Evolutionary conservation across 768 basidiomycete species (phyloP), one percentile per base, ranked within the genome.

Genomic region (Boletus barrowsii): DNA sequence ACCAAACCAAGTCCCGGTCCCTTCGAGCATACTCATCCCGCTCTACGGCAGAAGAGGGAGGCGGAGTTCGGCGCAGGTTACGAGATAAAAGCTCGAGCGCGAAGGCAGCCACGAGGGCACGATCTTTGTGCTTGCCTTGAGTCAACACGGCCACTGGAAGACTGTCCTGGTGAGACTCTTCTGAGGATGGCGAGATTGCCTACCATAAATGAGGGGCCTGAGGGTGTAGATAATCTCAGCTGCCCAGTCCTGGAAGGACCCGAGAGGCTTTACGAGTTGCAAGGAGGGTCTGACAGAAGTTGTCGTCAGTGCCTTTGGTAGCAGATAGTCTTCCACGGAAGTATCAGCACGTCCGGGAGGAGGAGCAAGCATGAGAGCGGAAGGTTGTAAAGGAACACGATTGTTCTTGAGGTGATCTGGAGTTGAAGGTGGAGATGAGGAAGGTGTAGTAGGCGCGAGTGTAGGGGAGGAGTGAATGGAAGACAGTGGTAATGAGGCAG

Each of bases 341-440:
- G 77, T 73, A 42, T 81, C 81, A 6, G 79, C 76, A 49, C 74
- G 76, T 40, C 72, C 72, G 14, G 79, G 80, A 32, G 80, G 77
- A 8, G 75, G 70, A 10, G 77, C 74, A 22, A 72, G 48, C 51
- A 90, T 76, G 15, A 90, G 72, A 4, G 83, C 75, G 62, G 89
- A 88, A 8, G 78, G 80, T 24, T 82, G 78, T n/a, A 89, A 68
- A 22, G 84, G 81, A 33, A 82, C 69, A 56, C 82, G 83, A 58
- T 93, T 93, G 58, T 92, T 91, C 69, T 79, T 84, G 17, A 94
- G 75, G 64, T 94, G 93, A 32, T 91, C 84, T 5, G 91, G 89
- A 32, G 88, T 86, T 20, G 78, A 70, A 14, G 84, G 76, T 9
- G 79, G 76, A 5, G 86, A 86, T 18, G 76, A 72, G 1, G 76